These are phyloP conservation scores for Solanum appendiculatum DNA, from an alignment of 257 asterid genomes.

Conservation along the genomic window DNA sequence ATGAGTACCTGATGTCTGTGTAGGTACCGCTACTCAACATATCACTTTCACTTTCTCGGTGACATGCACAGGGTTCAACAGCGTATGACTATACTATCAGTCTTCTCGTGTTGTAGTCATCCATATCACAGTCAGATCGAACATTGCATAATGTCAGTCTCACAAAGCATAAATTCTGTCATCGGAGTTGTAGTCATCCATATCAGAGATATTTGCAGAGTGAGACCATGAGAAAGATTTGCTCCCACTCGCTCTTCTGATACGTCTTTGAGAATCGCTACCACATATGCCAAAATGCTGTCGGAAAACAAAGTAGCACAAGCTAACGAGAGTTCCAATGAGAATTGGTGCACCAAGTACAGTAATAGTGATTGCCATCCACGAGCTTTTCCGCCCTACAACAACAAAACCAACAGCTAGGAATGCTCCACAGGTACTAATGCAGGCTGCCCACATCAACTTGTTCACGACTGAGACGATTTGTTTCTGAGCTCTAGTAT, in stretches of 20 bases:
- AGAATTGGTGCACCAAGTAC: constrained; percentile 76
- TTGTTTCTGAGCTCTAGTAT: constrained; percentile 73
- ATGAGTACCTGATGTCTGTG: background rate
- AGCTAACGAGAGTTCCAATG: constrained; percentile 60
- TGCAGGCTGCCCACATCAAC: constrained; percentile 96
- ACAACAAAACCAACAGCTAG: constrained; percentile 74
- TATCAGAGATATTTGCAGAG: constrained; percentile 65
- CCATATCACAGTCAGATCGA: background rate
- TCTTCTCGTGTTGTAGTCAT: background rate
- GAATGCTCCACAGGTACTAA: constrained; percentile 90
- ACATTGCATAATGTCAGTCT: background rate
- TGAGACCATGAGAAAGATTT: constrained; percentile 90
- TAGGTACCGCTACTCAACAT: background rate
- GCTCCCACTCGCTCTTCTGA: constrained; percentile 75
- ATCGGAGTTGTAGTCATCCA: constrained; percentile 78
- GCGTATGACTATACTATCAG: background rate
- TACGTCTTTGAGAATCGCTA: constrained; percentile 75
- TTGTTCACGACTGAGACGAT: constrained; percentile 85
- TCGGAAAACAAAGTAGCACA: constrained; percentile 87
- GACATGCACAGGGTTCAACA: background rate
- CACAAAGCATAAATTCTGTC: constrained; percentile 85
- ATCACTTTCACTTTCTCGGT: background rate
- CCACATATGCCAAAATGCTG: constrained; percentile 79
- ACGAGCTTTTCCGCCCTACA: constrained; percentile 57
- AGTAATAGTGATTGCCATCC: constrained; percentile 83